These are phyloP conservation scores for Telopea speciosissima DNA, from an alignment of 177 flowering plant species.

Conservation along the genomic window DNA sequence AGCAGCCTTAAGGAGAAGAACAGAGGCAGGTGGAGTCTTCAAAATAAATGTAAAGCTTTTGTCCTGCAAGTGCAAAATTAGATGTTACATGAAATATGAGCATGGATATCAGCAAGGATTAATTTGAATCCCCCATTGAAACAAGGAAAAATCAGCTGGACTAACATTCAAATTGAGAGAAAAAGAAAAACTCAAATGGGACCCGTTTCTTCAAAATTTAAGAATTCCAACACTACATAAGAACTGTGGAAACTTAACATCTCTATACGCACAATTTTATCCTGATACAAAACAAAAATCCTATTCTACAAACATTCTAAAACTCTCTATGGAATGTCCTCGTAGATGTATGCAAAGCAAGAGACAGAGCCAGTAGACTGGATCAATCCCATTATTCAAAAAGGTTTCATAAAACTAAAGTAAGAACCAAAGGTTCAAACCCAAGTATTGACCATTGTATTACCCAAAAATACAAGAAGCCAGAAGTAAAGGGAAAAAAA, in stretches of 20 bases:
- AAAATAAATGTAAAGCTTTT: slow-evolving; percentile 87
- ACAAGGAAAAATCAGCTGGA: neutral
- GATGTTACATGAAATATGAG: neutral
- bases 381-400: no score
- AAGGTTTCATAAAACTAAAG: neutral
- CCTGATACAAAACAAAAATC: no score
- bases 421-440: neutral
- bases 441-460: neutral
- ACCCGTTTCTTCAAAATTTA: neutral
- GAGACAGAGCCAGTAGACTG: no score
- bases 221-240: neutral
- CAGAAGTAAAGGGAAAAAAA: slow-evolving; percentile 1
- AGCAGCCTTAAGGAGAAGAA: slow-evolving; percentile 92
- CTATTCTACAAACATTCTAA: no score
- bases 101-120: neutral
- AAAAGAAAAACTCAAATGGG: neutral
- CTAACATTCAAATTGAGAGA: neutral
- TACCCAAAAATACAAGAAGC: neutral
- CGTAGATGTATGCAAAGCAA: no score
- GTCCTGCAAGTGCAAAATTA: slow-evolving; percentile 46
- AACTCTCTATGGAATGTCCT: no score
- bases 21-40: slow-evolving; percentile 99
- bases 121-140: neutral
- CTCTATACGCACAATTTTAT: neutral
- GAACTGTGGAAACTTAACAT: neutral